Conservation (phyloP, 495 filamentous ascomycete genomes). For the Penicillium argentinense region DNA sequence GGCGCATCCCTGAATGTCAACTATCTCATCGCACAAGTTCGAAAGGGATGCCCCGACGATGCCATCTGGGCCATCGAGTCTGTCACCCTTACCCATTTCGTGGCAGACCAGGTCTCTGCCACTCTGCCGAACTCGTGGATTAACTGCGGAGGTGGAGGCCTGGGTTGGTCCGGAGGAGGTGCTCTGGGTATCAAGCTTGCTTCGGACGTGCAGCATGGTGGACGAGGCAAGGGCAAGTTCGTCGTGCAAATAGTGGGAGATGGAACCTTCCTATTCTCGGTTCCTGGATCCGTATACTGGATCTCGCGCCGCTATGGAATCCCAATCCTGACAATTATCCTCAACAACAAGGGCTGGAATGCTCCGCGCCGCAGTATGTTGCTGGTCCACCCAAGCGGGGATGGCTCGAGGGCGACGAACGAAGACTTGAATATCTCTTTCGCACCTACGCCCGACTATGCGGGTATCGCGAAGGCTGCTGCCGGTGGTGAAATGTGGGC, state of each 20-base stretch:
- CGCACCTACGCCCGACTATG: slow-evolving; percentile 80
- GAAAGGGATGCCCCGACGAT: slow-evolving; percentile 64
- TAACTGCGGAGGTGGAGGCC: slow-evolving; percentile 90
- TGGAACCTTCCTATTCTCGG: slow-evolving; percentile 85
- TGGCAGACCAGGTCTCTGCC: slow-evolving; percentile 79
- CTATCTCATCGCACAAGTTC: slow-evolving; percentile 66
- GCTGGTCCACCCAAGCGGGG: slow-evolving; percentile 80
- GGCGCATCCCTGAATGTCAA: slow-evolving; percentile 67
- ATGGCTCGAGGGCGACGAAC: slow-evolving; percentile 73
- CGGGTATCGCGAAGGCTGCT: slow-evolving; percentile 88
- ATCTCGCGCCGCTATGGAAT: slow-evolving; percentile 83
- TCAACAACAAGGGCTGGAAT: slow-evolving; percentile 97
- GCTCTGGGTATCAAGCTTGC: slow-evolving; percentile 88
- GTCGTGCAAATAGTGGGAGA: slow-evolving; percentile 93
- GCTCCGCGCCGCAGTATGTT: slow-evolving; percentile 74
- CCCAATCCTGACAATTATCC: slow-evolving; percentile 83
- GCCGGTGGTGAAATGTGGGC: slow-evolving; percentile 76
- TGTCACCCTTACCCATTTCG: slow-evolving; percentile 66
- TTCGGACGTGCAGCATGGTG: slow-evolving; percentile 56
- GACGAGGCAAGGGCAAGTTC: slow-evolving; percentile 71
- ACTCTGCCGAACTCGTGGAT: slow-evolving; percentile 80
- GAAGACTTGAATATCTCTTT: slow-evolving; percentile 91
- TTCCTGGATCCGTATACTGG: slow-evolving; percentile 93
- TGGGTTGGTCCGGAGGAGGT: slow-evolving; percentile 94
- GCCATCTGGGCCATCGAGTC: slow-evolving; percentile 87